Evolutionary conservation across 441 rosid species (phyloP).

Genomic region (Populus tomentosa): DNA sequence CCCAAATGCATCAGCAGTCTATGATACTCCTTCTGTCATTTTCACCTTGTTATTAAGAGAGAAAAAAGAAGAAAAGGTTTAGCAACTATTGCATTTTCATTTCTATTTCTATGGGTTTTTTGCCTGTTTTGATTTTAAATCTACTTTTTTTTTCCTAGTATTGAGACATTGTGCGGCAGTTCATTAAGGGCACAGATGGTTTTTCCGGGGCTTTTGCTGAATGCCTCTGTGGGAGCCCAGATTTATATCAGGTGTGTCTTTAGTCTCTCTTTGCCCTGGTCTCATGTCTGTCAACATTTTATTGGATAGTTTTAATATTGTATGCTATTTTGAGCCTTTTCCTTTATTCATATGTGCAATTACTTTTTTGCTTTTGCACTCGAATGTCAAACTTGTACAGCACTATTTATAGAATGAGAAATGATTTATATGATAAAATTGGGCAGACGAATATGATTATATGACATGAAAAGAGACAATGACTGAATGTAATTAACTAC

Average conservation of each 20-base stretch:
- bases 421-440: no score
- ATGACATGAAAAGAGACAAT: not conserved
- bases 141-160: slow-evolving; percentile 40
- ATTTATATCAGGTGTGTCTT: slow-evolving; percentile 68
- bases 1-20: not conserved
- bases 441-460: not conserved
- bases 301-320: no score
- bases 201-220: slow-evolving; percentile 97
- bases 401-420: not conserved
- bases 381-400: not conserved
- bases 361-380: not conserved
- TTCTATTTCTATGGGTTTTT: not conserved
- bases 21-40: not conserved
- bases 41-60: not conserved
- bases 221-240: slow-evolving; percentile 90
- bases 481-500: not conserved
- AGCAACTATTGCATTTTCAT: not conserved
- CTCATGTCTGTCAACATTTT: not conserved
- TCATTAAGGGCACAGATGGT: slow-evolving; percentile 89
- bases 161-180: slow-evolving; percentile 81
- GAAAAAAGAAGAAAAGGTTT: not conserved
- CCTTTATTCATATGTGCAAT: not conserved
- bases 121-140: slow-evolving; percentile 13
- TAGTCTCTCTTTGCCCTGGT: not conserved
- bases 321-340: no score